phyloP scores from a whole-genome alignment of 805 yeast species.

The Yarrowia deformans region DNA sequence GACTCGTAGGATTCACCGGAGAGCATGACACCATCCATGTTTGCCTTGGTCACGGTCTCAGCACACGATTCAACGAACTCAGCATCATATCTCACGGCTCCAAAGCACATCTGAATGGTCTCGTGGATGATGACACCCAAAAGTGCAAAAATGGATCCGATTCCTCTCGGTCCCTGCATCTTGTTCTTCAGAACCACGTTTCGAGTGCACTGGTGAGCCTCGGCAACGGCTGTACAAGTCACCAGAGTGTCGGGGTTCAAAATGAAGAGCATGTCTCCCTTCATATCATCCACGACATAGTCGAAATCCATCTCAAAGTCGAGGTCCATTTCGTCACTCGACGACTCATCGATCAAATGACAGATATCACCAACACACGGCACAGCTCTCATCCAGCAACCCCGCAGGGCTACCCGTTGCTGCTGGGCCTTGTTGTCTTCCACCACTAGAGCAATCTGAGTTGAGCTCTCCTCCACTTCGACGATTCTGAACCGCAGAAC shows the following conservation, averaged over 20 bases:
- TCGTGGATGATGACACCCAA: slow-evolving; percentile 87
- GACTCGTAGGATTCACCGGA: slow-evolving; percentile 60
- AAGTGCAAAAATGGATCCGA: slow-evolving; percentile 57
- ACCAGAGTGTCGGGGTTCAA: slow-evolving; percentile 84
- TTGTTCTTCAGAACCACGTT: slow-evolving; percentile 67
- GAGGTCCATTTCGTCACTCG: slow-evolving; percentile 38
- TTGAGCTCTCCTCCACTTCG: neutral
- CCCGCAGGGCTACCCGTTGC: slow-evolving; percentile 11
- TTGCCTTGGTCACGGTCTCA: slow-evolving; percentile 53
- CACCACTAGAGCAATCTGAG: slow-evolving; percentile 11
- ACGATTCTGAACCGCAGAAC: slow-evolving; percentile 20
- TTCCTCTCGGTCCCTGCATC: slow-evolving; percentile 54
- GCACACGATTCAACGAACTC: slow-evolving; percentile 53
- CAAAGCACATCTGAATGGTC: slow-evolving; percentile 68
- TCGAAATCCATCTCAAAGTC: slow-evolving; percentile 38
- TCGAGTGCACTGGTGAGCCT: slow-evolving; percentile 75
- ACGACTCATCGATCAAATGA: slow-evolving; percentile 47
- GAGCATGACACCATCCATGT: slow-evolving; percentile 47
- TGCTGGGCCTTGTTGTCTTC: slow-evolving; percentile 10
- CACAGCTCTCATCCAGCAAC: slow-evolving; percentile 29
- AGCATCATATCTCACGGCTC: slow-evolving; percentile 51
- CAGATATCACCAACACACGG: slow-evolving; percentile 47
- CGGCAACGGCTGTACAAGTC: slow-evolving; percentile 83
- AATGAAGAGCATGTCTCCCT: slow-evolving; percentile 64
- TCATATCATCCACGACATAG: slow-evolving; percentile 59